Base-by-base conservation (phyloP, 768 basidiomycete genomes). In the Boletus tylopilopsis region DNA sequence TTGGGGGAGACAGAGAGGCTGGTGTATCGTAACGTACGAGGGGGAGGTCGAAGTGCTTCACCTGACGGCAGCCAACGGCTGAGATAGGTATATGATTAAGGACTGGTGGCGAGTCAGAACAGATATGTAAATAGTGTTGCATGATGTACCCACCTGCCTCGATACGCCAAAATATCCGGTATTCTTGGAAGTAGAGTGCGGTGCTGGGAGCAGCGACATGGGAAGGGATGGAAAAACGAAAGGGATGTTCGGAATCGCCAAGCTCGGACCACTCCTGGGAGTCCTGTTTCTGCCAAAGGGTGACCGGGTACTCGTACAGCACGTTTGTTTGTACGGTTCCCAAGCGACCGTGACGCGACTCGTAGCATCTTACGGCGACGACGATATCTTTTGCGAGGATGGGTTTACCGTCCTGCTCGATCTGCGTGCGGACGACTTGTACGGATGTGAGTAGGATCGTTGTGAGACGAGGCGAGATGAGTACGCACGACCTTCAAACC, bases 321-420 rank as follows among this genome's bases (percentile, higher is more conserved):
- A 87, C 56, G 45, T 85, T 87, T 30, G 83, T 80, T 37, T 79
- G 78, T 22, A 75, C 53, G 15, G 76, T 67, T 45, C 79, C 80
- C 48, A 82, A 69, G 53, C 80, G 82, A 51, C 80, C 79, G 43
- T 83, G 68, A 27, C 88, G 81, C 35, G 84, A 76, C 73, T 93
- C 90, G 64, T 91, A 91, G 68, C 90, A 93, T 37, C 89, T 80
- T 37, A 93, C 79, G n/a, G 82, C 78, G 58, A 95, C 75, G 43
- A 78, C 76, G 58, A 91, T 70, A 34, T 81, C 79, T 57, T 77
- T 83, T 56, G 84, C 82, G 10, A 72, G 79, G 47, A 94, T 73
- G 16, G 75, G 77, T 64, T 83, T 87, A 23, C 72, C 71, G 69
- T 91, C 90, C 18, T 78, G 76, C 57, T 90, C 89, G 45, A 85